phyloP scores from a whole-genome alignment of 1,139 yeast species.

The Geotrichum carabidarum region DNA sequence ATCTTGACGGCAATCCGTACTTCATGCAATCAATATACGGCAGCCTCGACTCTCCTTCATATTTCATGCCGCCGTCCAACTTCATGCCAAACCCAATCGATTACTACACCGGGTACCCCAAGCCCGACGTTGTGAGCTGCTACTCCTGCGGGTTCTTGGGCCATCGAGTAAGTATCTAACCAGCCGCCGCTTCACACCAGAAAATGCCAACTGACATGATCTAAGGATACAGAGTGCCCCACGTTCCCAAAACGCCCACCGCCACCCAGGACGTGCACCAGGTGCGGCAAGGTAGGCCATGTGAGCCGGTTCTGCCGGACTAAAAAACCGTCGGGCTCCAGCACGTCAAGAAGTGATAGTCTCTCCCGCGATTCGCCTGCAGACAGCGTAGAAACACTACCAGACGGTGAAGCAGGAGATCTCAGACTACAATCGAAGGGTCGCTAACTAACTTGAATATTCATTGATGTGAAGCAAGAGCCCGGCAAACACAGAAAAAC shows the following conservation, averaged over 20 bases:
- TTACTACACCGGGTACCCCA: not conserved
- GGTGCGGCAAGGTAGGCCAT: not conserved
- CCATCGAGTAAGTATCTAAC: conserved; percentile 67
- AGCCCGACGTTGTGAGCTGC: conserved; percentile 26
- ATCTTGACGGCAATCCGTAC: not conserved
- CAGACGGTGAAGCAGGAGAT: too few relatives aligned
- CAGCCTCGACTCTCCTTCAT: not conserved
- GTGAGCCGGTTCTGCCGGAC: not conserved
- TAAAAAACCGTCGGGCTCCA: not conserved
- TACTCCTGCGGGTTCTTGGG: conserved; percentile 66
- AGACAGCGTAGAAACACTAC: too few relatives aligned
- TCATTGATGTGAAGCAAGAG: too few relatives aligned
- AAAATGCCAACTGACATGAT: not conserved
- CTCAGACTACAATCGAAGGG: too few relatives aligned
- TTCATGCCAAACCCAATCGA: too few relatives aligned
- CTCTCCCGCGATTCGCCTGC: too few relatives aligned
- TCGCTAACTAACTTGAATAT: too few relatives aligned
- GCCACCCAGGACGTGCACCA: too few relatives aligned
- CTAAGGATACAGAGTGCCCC: not conserved
- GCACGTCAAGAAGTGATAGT: not conserved
- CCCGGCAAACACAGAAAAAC: too few relatives aligned
- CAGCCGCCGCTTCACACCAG: not conserved
- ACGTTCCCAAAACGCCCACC: too few relatives aligned
- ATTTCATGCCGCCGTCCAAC: too few relatives aligned
- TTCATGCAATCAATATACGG: conserved; percentile 27